A percentile compares a stretch with the other conserved stretches of the same genome.
These are phyloP conservation scores for Xylariales sp. DNA, from an alignment of 2,329 filamentous ascomycete genomes.

Conservation along the genomic window DNA sequence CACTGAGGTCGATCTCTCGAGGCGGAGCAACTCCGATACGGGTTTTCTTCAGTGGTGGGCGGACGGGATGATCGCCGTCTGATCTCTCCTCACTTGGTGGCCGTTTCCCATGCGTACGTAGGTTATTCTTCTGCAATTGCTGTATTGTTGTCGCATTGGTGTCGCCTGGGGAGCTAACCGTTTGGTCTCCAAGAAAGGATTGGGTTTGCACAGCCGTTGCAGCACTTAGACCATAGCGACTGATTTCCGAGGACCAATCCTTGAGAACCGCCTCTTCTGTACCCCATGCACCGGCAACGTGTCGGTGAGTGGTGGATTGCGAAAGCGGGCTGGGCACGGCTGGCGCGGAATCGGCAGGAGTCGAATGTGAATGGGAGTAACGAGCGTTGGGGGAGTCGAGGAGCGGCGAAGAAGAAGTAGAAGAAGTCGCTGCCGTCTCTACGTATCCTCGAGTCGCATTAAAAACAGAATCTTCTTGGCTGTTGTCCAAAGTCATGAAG, in stretches of 20 bases:
- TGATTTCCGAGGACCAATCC: constrained; percentile 22
- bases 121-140: constrained; percentile 5
- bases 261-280: constrained; percentile 12
- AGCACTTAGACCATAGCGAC: constrained; percentile 26
- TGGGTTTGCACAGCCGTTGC: constrained; percentile 14
- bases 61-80: neutral
- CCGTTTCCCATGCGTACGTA: constrained; percentile 9
- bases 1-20: constrained; percentile 38
- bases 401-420: too few species aligned
- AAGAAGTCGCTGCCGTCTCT: too few species aligned
- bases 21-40: constrained; percentile 43
- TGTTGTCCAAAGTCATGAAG: constrained; percentile 28
- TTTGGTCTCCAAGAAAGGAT: constrained; percentile 14
- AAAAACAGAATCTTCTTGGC: constrained; percentile 18
- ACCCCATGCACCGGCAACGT: constrained; percentile 13
- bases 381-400: too few species aligned
- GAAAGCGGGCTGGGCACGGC: constrained; percentile 10
- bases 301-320: constrained; percentile 13
- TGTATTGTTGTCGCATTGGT: neutral
- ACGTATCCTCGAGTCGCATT: too few species aligned
- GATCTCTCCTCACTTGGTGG: constrained; percentile 10
- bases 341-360: constrained; percentile 15
- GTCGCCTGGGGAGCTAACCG: constrained; percentile 4
- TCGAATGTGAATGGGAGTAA: constrained; percentile 16
- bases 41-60: constrained; percentile 38